Evolutionary conservation across 352 stramenopile species (phyloP).

Genomic region (Elongisporangium anandrum): DNA sequence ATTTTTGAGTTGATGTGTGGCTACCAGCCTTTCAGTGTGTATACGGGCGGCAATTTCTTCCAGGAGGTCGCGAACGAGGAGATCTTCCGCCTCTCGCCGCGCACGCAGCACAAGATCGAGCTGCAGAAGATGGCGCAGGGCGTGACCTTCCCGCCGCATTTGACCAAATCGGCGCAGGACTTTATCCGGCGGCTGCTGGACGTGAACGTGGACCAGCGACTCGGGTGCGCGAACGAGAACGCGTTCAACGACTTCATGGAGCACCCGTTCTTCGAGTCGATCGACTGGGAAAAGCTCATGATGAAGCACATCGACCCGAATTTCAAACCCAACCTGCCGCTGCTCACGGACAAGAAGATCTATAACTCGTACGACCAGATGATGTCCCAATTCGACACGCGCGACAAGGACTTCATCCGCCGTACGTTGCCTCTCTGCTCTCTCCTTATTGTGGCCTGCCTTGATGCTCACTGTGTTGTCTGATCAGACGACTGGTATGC

Average conservation of each 20-base stretch:
- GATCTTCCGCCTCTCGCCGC: constrained; percentile 63
- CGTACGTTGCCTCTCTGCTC: constrained; percentile 35
- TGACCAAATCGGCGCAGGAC: constrained; percentile 61
- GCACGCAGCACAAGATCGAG: constrained; percentile 75
- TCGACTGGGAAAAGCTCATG: constrained; percentile 87
- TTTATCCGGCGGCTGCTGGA: constrained; percentile 84
- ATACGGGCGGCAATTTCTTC: constrained; percentile 69
- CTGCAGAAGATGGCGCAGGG: constrained; percentile 77
- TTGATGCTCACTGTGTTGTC: constrained; percentile 3
- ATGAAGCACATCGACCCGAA: constrained; percentile 85
- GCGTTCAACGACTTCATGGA: constrained; percentile 86
- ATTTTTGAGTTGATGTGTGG: constrained; percentile 89
- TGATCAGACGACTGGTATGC: constrained; percentile 74
- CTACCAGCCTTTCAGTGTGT: constrained; percentile 77
- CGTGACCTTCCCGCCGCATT: constrained; percentile 52
- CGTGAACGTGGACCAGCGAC: constrained; percentile 58
- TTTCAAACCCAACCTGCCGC: constrained; percentile 62
- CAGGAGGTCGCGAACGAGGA: constrained; percentile 78
- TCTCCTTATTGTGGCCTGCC: background rate
- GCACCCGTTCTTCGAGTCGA: constrained; percentile 83
- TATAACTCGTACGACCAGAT: constrained; percentile 86
- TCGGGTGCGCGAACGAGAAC: constrained; percentile 70
- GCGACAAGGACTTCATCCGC: constrained; percentile 82
- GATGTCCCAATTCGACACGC: constrained; percentile 86
- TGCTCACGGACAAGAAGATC: constrained; percentile 76